Base-by-base conservation (phyloP, 164 flowering plant genomes). In the Berberis thunbergii region DNA sequence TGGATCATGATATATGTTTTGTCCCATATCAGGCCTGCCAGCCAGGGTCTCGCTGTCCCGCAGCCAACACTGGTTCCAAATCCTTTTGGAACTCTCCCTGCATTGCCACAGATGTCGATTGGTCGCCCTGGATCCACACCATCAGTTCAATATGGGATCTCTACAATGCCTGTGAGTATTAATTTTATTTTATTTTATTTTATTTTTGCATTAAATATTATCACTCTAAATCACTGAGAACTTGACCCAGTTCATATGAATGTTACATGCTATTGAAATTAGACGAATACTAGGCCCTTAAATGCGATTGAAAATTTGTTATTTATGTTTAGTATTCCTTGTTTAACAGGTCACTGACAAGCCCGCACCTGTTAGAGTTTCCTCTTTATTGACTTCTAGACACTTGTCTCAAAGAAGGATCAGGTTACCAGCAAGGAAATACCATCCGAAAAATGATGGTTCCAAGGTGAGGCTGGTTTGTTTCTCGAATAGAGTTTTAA, bases 91-190 rank as follows among this genome's bases (percentile, higher is more conserved):
- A 85, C 86, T 50, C 79, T 88, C 11, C 95, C 95, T 67, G 86
- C 90, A 56, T 90, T 74, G 26, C 26, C 26, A 26, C 26, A 26
- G 26, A 26, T 26, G 26, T 26, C 26, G 26, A 26, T 26, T 26
- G 86, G 86, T 62, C 89, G 76, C 44, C 57, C 80, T 39, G 97
- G 93, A 64, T 78, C 84, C 59, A 67, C 86, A 43, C 80, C 95
- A 12, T 82, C 95, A 48, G 69, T 90, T 69, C 95, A 88, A 72
- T 90, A 90, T 84, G 97, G 97, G 64, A 90, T 90, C 66, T 90
- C 95, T 55, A 86, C 80, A 75, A 77, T 90, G 80, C 97, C 97
- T 61, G 91, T 90, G 77, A 76, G 75, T 55, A 26, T 26, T 26
- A 26, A 26, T 26, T 26, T 26, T 26, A 26, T 26, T 26, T 26